Evolutionary conservation across 2,329 filamentous ascomycete genomes (phyloP).

Genomic region (Trichoderma citrinoviride): DNA sequence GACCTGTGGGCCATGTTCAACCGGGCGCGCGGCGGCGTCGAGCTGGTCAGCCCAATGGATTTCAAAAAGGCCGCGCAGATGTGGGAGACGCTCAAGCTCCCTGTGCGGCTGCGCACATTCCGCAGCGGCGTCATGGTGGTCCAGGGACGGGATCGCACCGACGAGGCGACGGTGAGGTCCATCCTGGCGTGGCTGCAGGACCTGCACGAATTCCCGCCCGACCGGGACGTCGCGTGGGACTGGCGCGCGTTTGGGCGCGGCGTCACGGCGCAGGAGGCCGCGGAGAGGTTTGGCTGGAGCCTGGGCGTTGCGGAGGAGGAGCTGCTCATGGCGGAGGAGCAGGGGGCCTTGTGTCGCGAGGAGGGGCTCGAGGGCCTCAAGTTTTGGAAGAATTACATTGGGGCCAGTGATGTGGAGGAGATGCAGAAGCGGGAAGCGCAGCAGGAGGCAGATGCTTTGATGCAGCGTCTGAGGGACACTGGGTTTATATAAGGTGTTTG

Average conservation of each 20-base stretch:
- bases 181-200: conserved; percentile 75
- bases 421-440: conserved; percentile 31
- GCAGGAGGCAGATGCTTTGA: conserved; percentile 42
- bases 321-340: conserved; percentile 94
- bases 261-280: conserved; percentile 84
- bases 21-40: conserved; percentile 84
- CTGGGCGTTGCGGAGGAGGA: conserved; percentile 94
- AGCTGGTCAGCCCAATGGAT: conserved; percentile 86
- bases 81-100: conserved; percentile 85
- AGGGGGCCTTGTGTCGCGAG: conserved; percentile 82
- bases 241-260: conserved; percentile 76
- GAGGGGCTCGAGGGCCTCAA: conserved; percentile 86
- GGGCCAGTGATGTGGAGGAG: conserved; percentile 40
- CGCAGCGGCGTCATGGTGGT: conserved; percentile 94
- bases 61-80: conserved; percentile 85
- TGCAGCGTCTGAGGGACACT: conserved; percentile 44
- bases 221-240: conserved; percentile 68
- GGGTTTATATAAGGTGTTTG: conserved; percentile 35
- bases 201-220: conserved; percentile 63
- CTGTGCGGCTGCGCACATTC: conserved; percentile 82
- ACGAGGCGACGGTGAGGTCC: conserved; percentile 81
- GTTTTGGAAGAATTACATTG: conserved; percentile 84
- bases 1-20: conserved; percentile 97
- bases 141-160: conserved; percentile 81
- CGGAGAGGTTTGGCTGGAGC: conserved; percentile 93